Evolutionary conservation across 73 alveolate genomes (phyloP).

Genomic region (Tetrahymena thermophila): DNA sequence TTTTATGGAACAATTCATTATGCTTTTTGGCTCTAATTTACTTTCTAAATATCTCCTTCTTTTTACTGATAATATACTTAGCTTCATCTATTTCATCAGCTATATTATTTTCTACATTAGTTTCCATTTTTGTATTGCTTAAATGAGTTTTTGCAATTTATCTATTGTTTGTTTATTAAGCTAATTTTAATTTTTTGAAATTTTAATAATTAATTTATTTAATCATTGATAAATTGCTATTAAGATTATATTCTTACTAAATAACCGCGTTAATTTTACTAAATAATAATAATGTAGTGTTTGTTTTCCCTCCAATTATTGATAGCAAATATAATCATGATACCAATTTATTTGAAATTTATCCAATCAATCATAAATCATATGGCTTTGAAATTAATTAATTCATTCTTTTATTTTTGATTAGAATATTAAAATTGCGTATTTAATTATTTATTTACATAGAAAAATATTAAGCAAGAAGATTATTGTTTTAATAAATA

Average conservation of each 20-base stretch:
- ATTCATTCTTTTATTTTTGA: not conserved
- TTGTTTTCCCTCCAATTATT: not conserved
- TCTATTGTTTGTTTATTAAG: not conserved
- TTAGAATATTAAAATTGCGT: not conserved
- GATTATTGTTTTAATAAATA: too few relatives aligned
- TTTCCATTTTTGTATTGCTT: not conserved
- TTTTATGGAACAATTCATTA: not conserved
- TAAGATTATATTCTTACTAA: not conserved
- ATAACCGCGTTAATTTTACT: not conserved
- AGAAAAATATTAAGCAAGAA: not conserved
- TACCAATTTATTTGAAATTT: not conserved
- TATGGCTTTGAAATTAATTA: too few relatives aligned
- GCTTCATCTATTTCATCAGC: not conserved
- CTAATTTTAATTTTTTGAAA: not conserved
- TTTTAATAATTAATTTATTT: too few relatives aligned
- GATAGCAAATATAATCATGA: not conserved
- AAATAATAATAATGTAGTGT: not conserved
- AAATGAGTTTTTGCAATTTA: not conserved
- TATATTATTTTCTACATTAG: not conserved
- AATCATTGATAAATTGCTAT: not conserved
- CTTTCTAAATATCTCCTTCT: not conserved
- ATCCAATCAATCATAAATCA: not conserved
- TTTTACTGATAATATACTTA: not conserved
- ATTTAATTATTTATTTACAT: not conserved
- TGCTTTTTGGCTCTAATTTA: not conserved